phyloP scores from a whole-genome alignment of 106 monocot genomes.

The Apostasia shenzhenica region DNA sequence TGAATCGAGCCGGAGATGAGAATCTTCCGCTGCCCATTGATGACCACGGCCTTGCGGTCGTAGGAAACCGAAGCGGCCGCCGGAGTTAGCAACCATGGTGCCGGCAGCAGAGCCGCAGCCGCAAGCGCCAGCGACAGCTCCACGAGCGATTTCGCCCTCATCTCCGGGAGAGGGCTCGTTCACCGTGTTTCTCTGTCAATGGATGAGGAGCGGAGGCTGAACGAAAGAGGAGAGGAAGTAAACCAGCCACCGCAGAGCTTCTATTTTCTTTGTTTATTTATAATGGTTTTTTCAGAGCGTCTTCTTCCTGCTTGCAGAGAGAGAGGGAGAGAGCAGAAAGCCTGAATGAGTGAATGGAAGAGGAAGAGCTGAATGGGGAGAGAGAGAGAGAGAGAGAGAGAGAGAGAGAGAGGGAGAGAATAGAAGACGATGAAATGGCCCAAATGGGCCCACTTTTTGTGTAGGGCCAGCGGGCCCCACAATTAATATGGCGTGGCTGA shows the following conservation, averaged over 20 bases:
- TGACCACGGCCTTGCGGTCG: conserved; percentile 18
- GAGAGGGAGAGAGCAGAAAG: not conserved
- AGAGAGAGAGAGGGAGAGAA: not conserved
- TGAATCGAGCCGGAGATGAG: conserved; percentile 62
- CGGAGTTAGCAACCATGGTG: not conserved
- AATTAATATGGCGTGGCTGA: not conserved
- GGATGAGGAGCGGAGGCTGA: not conserved
- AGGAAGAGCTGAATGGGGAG: not conserved
- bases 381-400: not conserved
- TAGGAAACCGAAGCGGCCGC: conserved; percentile 12
- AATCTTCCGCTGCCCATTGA: conserved; percentile 44
- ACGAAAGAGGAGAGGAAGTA: not conserved
- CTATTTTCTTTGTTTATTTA: not conserved
- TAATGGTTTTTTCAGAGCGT: not conserved
- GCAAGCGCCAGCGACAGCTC: not conserved
- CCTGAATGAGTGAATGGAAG: not conserved
- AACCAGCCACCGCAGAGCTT: too few species aligned
- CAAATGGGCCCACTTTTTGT: not conserved
- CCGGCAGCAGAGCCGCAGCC: not conserved
- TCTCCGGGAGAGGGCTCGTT: not conserved
- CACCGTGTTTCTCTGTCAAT: not conserved
- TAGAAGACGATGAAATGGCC: not conserved
- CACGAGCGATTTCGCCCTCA: not conserved
- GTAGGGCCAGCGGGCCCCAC: not conserved
- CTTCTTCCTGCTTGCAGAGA: not conserved